These are phyloP conservation scores for Dianthus caryophyllus DNA, from an alignment of 148 eudicot genomes.

Conservation along the genomic window DNA sequence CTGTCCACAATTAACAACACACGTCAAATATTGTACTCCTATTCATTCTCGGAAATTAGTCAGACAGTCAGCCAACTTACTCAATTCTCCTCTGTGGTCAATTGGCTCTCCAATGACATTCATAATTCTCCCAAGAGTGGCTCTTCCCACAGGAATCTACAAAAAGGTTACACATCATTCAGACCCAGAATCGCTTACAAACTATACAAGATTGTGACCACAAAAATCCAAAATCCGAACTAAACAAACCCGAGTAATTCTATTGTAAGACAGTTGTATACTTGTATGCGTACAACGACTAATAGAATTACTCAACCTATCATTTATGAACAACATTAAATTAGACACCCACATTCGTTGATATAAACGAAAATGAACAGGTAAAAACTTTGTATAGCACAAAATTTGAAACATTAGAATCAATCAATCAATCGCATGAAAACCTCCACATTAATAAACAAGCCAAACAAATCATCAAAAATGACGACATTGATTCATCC, in stretches of 20 bases:
- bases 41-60: background rate
- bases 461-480: background rate
- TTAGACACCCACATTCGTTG: too few species aligned
- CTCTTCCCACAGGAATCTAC: conserved; percentile 98
- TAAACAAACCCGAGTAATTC: background rate
- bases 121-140: conserved; percentile 97
- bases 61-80: conserved; percentile 57
- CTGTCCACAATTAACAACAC: conserved; percentile 32
- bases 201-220: background rate
- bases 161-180: background rate
- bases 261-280: too few species aligned
- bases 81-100: conserved; percentile 77
- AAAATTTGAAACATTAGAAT: background rate
- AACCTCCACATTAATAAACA: background rate
- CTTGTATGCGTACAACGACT: too few species aligned
- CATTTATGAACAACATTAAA: too few species aligned
- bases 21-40: background rate
- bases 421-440: background rate
- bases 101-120: conserved; percentile 98
- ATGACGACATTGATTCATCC: background rate
- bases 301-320: too few species aligned
- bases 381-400: background rate
- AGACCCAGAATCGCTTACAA: background rate
- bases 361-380: background rate
- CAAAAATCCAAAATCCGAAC: too few species aligned